phyloP scores from a whole-genome alignment of 306 rosid genomes.

The Dalbergia cochinchinensis region DNA sequence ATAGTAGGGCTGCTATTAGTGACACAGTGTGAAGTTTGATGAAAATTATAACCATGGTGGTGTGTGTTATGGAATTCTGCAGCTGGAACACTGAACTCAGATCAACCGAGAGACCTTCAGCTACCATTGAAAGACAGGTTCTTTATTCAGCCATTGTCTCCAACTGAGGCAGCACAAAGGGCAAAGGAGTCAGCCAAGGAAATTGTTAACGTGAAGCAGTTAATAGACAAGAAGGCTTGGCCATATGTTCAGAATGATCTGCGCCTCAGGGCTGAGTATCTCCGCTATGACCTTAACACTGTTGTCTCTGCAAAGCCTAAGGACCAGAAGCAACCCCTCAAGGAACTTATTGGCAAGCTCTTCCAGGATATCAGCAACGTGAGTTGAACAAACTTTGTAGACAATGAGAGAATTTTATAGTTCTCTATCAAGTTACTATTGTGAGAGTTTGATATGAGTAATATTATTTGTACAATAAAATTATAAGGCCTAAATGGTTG shows the following conservation, averaged over 20 bases:
- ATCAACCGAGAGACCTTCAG: conserved; percentile 79
- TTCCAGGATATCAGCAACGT: conserved; percentile 78
- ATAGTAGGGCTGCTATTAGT: conserved; percentile 3
- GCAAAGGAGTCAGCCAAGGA: conserved; percentile 95
- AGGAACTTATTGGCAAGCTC: conserved; percentile 89
- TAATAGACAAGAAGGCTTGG: conserved; percentile 95
- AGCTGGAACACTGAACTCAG: conserved; percentile 95
- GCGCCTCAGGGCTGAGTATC: conserved; percentile 76
- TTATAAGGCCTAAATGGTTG: too few species aligned
- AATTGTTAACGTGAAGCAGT: conserved; percentile 72
- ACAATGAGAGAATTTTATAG: neutral
- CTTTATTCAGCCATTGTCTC: conserved; percentile 78
- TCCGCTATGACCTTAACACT: conserved; percentile 88
- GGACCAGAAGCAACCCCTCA: conserved; percentile 76
- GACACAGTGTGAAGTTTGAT: conserved; percentile 10
- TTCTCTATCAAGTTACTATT: neutral
- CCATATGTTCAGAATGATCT: conserved; percentile 91
- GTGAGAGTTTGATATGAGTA: too few species aligned
- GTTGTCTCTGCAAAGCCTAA: conserved; percentile 78
- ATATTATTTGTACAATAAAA: too few species aligned
- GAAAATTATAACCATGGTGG: conserved; percentile 33
- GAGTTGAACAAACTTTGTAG: conserved; percentile 37
- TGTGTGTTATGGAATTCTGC: conserved; percentile 47
- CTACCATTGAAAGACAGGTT: conserved; percentile 86
- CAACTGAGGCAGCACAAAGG: conserved; percentile 75